Conservation (phyloP, 495 filamentous ascomycete species). For the Penicillium antarcticum region DNA sequence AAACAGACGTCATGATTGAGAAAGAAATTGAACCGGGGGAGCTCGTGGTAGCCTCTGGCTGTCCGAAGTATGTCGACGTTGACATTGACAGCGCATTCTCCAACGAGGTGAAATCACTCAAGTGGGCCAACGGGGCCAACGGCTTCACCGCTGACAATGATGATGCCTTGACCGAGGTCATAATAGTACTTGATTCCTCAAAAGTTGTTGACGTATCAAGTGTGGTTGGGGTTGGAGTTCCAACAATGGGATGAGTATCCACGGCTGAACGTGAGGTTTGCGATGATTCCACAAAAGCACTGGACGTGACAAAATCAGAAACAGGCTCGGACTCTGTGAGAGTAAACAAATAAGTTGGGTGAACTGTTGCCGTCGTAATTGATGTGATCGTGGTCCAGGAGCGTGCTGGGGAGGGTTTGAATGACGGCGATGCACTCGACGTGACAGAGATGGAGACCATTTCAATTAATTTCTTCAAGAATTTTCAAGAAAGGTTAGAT, state of each 20-base stretch:
- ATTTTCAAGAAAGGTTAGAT: neutral
- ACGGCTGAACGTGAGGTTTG: neutral
- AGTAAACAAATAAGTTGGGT: conserved; percentile 1
- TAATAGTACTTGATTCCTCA: too few species aligned
- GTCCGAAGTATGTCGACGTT: too few species aligned
- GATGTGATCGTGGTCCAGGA: neutral
- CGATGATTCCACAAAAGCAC: neutral
- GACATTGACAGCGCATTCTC: too few species aligned
- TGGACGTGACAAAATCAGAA: neutral
- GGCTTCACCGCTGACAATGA: too few species aligned
- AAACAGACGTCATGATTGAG: neutral
- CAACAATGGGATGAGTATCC: neutral
- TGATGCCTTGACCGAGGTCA: too few species aligned
- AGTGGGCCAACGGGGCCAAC: too few species aligned
- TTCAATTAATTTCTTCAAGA: too few species aligned
- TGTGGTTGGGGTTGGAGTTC: too few species aligned
- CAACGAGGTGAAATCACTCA: too few species aligned
- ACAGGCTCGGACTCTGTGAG: neutral
- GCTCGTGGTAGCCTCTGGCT: neutral
- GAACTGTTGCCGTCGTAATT: neutral
- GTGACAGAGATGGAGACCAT: neutral
- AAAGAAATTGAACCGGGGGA: neutral
- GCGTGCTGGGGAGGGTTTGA: neutral
- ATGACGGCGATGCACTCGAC: neutral
- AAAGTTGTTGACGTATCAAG: too few species aligned